Conservation (phyloP, 31 red algal species). For the Endocladia muricata region DNA sequence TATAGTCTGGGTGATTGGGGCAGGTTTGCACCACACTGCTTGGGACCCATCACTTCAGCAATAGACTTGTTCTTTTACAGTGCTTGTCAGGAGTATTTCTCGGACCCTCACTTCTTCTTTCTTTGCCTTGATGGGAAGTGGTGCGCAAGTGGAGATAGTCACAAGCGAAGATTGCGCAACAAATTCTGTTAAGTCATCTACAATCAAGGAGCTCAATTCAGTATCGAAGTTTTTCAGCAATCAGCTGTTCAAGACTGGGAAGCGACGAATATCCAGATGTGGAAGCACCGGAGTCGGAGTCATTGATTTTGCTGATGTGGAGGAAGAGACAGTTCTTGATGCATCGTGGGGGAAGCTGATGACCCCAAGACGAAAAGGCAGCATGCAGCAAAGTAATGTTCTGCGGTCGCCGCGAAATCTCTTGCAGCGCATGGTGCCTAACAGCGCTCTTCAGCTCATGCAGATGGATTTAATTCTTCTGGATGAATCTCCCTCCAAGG, state of each 20-base stretch:
- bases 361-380: neutral
- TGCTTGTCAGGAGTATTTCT: too few species aligned
- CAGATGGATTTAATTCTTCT: conserved; percentile 48
- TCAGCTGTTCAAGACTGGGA: neutral
- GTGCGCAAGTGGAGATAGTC: too few species aligned
- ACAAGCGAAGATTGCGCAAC: too few species aligned
- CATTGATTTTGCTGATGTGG: conserved; percentile 18
- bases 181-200: too few species aligned
- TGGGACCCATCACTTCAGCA: too few species aligned
- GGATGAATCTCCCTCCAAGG: conserved; percentile 22
- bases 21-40: too few species aligned
- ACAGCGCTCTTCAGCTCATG: conserved; percentile 24
- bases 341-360: neutral
- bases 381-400: neutral
- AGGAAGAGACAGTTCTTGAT: conserved; percentile 2
- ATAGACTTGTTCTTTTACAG: too few species aligned
- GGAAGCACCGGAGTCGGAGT: neutral
- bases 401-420: conserved; percentile 18
- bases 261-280: neutral
- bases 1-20: too few species aligned
- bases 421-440: conserved; percentile 15
- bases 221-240: conserved; percentile 1
- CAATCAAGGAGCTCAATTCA: conserved; percentile 11
- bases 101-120: too few species aligned
- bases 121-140: too few species aligned